Percentiles rank a stretch among this genome's conserved stretches.
Evolutionary conservation across 1,139 yeast genomes (phyloP).

Genomic region (Yamadazyma atlantica): DNA sequence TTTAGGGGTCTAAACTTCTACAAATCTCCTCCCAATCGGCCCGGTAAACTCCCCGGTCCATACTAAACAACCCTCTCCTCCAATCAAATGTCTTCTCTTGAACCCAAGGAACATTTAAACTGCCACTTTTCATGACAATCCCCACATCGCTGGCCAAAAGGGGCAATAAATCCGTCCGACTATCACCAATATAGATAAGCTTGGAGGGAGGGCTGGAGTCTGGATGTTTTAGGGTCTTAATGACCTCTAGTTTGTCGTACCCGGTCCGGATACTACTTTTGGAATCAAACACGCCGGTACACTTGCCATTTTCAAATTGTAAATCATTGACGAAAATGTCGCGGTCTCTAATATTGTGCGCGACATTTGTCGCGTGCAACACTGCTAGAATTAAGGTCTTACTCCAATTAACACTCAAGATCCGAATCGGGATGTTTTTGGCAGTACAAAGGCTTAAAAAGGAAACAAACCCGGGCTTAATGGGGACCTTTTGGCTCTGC

Average conservation of each 20-base stretch:
- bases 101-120: too few relatives aligned
- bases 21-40: too few relatives aligned
- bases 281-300: conserved; percentile 40
- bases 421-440: conserved; percentile 35
- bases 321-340: conserved; percentile 51
- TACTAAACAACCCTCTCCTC: too few relatives aligned
- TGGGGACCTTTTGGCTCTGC: conserved; percentile 38
- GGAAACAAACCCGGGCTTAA: conserved; percentile 45
- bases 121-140: conserved; percentile 47
- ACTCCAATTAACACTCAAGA: conserved; percentile 71
- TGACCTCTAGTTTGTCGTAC: conserved; percentile 45
- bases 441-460: conserved; percentile 27
- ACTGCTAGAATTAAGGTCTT: conserved; percentile 45
- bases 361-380: conserved; percentile 17
- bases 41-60: too few relatives aligned
- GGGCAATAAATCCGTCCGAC: conserved; percentile 60
- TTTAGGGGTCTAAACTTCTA: too few relatives aligned
- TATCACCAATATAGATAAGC: conserved; percentile 62
- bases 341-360: conserved; percentile 10
- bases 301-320: conserved; percentile 33
- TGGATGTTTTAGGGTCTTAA: conserved; percentile 20
- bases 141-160: conserved; percentile 52
- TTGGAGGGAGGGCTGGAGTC: too few relatives aligned
- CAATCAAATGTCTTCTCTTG: too few relatives aligned
- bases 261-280: conserved; percentile 49